Evolutionary conservation across 768 basidiomycete genomes (phyloP), one percentile per base, ranked within the genome.

Genomic region (Mycena kentingensis): DNA sequence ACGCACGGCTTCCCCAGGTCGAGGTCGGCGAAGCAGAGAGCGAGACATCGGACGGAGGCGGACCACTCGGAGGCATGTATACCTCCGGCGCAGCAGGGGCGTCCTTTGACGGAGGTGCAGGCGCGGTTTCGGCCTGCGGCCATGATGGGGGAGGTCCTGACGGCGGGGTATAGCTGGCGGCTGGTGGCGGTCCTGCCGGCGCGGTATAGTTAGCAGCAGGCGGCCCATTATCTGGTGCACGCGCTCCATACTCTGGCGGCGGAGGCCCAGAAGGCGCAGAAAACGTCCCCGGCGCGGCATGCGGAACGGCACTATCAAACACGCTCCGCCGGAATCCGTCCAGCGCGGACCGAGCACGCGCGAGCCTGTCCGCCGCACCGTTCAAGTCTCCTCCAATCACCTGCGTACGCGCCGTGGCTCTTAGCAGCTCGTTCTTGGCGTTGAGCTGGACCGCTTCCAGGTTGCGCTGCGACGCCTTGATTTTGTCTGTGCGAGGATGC

Each of bases 381-480:
- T 36, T 51, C 21, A 64, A 35, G 24, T 64, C 63, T 8, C 52
- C 54, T 7, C 63, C 63, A 4, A 60, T 32, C 3, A 49, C 42
- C 11, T 29, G 45, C 10, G 53, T 34, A 1, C 62, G 59, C 3
- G 11, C 44, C 1, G 26, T 29, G 1, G 59, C 62, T 3, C 35
- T 27, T n/a, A 10, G 18, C 24, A 60, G 32, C 46, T 62, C 45
- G 13, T 22, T 27, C 22, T 38, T 55, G 1, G 75, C 77, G 43
- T 67, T 64, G 44, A 66, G 58, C 59, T 68, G 70, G 13, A 70
- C 68, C 18, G 67, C 60, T 12, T 70, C 53, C n/a, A 78, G 67
- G 27, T 75, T 70, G 1, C 66, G 63, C 22, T 67, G 64, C 1
- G 70, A 71, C 42, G 59, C 60, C 57, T 70, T 65, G 52, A 77